phyloP scores from a whole-genome alignment of 306 rosid genomes.

The Dryas octopetala region DNA sequence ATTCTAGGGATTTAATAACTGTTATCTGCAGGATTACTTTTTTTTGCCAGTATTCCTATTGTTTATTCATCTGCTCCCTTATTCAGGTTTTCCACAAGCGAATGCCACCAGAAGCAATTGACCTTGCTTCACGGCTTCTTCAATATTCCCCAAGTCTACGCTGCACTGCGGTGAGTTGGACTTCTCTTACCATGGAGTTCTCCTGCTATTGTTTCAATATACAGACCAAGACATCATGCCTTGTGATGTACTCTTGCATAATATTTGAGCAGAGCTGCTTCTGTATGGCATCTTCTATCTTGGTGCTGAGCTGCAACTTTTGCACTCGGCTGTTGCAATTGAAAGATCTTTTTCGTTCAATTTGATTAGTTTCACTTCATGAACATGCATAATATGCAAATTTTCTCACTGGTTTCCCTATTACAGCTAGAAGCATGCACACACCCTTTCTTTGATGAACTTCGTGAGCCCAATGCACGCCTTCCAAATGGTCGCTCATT shows the following conservation, averaged over 20 bases:
- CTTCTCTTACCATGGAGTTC: not conserved
- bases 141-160: slow-evolving; percentile 97
- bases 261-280: not conserved
- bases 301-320: slow-evolving; percentile 11
- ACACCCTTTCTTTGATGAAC: slow-evolving; percentile 92
- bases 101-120: slow-evolving; percentile 99
- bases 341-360: slow-evolving; percentile 4
- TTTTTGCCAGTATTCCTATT: slow-evolving; percentile 1
- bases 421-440: slow-evolving; percentile 91
- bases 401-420: slow-evolving; percentile 24
- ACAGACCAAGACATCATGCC: slow-evolving; percentile 2
- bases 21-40: not conserved
- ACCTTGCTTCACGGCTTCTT: slow-evolving; percentile 95
- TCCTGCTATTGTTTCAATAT: slow-evolving; percentile 7
- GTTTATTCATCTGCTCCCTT: slow-evolving; percentile 25
- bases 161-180: slow-evolving; percentile 77
- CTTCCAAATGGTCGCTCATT: slow-evolving; percentile 82
- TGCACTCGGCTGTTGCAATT: slow-evolving; percentile 6
- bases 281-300: slow-evolving; percentile 19
- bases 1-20: not conserved
- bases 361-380: slow-evolving; percentile 4
- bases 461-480: slow-evolving; percentile 80
- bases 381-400: not conserved
- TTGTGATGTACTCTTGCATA: slow-evolving; percentile 2
- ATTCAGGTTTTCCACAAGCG: slow-evolving; percentile 85